phyloP scores from a whole-genome alignment of 1,284 basidiomycete genomes.

The Papiliotrema nemorosa region DNA sequence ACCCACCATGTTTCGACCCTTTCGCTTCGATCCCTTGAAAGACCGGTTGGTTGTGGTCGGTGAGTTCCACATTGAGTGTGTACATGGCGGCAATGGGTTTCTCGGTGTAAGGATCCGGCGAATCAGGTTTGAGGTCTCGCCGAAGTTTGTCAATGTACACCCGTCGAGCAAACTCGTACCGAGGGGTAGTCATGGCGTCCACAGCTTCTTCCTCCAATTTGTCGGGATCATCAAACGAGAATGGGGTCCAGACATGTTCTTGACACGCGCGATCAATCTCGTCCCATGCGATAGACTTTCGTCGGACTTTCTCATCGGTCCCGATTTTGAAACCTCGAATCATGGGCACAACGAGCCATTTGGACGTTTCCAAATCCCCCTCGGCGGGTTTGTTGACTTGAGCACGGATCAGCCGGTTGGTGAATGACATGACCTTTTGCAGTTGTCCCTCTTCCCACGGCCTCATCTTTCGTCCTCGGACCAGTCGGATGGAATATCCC shows the following conservation, averaged over 20 bases:
- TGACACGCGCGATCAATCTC: slow-evolving; percentile 17
- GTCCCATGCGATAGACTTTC: slow-evolving; percentile 33
- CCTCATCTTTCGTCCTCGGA: slow-evolving; percentile 19
- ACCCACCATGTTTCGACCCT: slow-evolving; percentile 20
- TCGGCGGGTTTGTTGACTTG: slow-evolving; percentile 24
- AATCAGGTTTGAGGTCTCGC: slow-evolving; percentile 24
- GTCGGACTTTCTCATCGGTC: slow-evolving; percentile 2
- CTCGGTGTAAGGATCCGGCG: slow-evolving; percentile 16
- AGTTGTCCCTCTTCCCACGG: slow-evolving; percentile 17
- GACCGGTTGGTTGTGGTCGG: slow-evolving; percentile 19
- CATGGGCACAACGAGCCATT: slow-evolving; percentile 33
- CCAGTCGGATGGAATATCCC: slow-evolving; percentile 5
- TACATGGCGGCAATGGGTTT: too few species aligned
- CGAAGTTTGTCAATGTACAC: slow-evolving; percentile 19
- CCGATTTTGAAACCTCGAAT: slow-evolving; percentile 1
- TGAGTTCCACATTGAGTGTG: not conserved
- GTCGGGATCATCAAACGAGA: slow-evolving; percentile 9
- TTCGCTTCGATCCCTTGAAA: slow-evolving; percentile 16
- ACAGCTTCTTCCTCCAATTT: slow-evolving; percentile 10
- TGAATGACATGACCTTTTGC: slow-evolving; percentile 19
- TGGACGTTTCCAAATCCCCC: slow-evolving; percentile 10
- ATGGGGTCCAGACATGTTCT: slow-evolving; percentile 9
- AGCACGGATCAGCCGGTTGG: slow-evolving; percentile 26
- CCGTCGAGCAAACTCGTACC: slow-evolving; percentile 22
- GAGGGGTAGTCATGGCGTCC: slow-evolving; percentile 22